Evolutionary conservation across 1,139 yeast genomes (phyloP).

Genomic region (Pichia cactophila): DNA sequence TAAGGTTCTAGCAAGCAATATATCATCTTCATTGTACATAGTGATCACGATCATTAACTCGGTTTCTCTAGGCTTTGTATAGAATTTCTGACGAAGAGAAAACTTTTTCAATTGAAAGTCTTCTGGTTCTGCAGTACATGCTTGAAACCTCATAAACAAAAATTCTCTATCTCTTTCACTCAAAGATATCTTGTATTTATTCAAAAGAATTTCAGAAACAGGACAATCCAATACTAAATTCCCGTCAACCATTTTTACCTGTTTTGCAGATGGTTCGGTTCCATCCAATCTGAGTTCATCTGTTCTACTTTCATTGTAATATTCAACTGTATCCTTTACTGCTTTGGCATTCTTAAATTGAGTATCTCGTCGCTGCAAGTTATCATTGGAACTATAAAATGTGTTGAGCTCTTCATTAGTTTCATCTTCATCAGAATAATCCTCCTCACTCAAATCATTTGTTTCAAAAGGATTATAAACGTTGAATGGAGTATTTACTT

Average conservation of each 20-base stretch:
- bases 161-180: conserved; percentile 55
- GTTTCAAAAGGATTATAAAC: conserved; percentile 26
- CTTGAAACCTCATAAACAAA: conserved; percentile 71
- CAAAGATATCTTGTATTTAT: conserved; percentile 45
- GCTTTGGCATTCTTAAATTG: conserved; percentile 15
- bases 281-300: conserved; percentile 31
- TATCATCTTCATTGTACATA: conserved; percentile 75
- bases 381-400: background rate
- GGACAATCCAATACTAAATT: conserved; percentile 77
- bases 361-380: conserved; percentile 8
- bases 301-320: conserved; percentile 25
- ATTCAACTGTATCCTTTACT: conserved; percentile 10
- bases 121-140: conserved; percentile 74
- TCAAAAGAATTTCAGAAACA: conserved; percentile 52
- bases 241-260: conserved; percentile 47
- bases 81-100: conserved; percentile 60
- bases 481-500: conserved; percentile 23
- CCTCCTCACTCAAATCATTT: conserved; percentile 17
- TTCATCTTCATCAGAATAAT: conserved; percentile 14
- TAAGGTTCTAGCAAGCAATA: conserved; percentile 61
- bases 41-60: conserved; percentile 71
- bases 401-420: conserved; percentile 10
- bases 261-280: conserved; percentile 19
- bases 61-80: conserved; percentile 59
- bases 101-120: conserved; percentile 51